A percentile compares a stretch with the other conserved stretches of the same genome.
Conservation (phyloP, 768 basidiomycete species). For the Amanita polypyramis region DNA sequence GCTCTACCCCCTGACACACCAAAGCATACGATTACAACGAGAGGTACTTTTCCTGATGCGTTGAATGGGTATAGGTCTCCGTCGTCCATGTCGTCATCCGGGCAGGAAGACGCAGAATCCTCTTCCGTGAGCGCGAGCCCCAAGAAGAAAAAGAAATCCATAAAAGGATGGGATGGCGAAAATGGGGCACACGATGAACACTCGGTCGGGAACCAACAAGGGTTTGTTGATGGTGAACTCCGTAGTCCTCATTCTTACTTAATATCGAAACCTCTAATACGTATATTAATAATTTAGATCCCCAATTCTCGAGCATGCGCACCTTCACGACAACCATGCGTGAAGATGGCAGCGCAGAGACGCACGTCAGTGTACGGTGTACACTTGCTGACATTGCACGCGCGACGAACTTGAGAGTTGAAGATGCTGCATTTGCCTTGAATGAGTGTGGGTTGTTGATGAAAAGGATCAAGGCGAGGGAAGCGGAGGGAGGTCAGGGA, state of each 20-base stretch:
- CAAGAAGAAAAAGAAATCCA: conserved; percentile 35
- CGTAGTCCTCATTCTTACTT: conserved; percentile 10
- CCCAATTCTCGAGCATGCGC: conserved; percentile 42
- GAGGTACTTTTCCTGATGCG: conserved; percentile 33
- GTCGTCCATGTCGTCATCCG: conserved; percentile 20
- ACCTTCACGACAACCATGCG: conserved; percentile 47
- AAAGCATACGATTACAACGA: conserved; percentile 26
- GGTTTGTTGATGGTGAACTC: conserved; percentile 13
- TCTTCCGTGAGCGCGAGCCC: conserved; percentile 11
- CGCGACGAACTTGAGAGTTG: conserved; percentile 70
- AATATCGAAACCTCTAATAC: background rate
- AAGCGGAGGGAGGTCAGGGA: conserved; percentile 17
- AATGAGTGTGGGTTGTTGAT: conserved; percentile 76
- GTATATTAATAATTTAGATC: conserved; percentile 26
- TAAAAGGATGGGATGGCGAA: conserved; percentile 74
- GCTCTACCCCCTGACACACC: conserved; percentile 45
- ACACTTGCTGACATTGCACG: conserved; percentile 70
- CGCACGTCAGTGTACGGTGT: conserved; percentile 57
- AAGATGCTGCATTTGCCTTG: conserved; percentile 84
- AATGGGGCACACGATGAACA: conserved; percentile 16
- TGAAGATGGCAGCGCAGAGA: conserved; percentile 58
- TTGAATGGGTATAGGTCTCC: conserved; percentile 7
- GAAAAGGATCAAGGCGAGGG: conserved; percentile 22
- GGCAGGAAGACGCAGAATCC: conserved; percentile 17
- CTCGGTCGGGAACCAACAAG: conserved; percentile 17